Evolutionary conservation across 2,329 filamentous ascomycete genomes (phyloP), one percentile per base, ranked within the genome.

Genomic region (Botryosphaeria dothidea): DNA sequence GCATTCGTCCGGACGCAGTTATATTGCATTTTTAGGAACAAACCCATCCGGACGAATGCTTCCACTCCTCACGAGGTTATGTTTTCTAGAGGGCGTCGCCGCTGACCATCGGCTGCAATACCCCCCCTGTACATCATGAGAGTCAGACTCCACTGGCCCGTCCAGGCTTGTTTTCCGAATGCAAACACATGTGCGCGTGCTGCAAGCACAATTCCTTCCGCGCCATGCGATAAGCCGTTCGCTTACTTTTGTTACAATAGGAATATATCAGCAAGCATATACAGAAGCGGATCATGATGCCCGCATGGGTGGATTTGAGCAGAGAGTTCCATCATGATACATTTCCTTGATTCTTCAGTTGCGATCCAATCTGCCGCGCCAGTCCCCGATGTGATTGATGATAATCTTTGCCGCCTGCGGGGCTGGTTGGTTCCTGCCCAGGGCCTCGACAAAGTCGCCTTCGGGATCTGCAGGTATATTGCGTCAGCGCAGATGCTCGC

Each of bases 361-460:
- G 52, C 75, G 82, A 73, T 87, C 84, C 67, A 89, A 74, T 29
- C 82, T 82, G 57, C 84, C 83, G 74, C 84, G 86, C 89, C 89
- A 92, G 75, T 92, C 90, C 54, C 89, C 90, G 75, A 98, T 90
- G 78, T 99, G 95, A 67, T 91, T 89, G 66, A 90, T 79, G 64
- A 99, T 97, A 65, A 97, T 82, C 79, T 88, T 89, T 6, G 93
- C 91, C 1, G 90, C 95, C 72, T 92, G 87, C 68, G 95, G 90
- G 0, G 94, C 92, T 46, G 92, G 96, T 80, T 98, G 93, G 80
- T 99, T 95, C 68, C 95, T 85, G 19, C 95, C 95, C 73, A 99
- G 89, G 13, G 93, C 96, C 82, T 99, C 96, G 29, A 99, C 94
- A 78, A 99, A 99, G 77, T 99, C 93, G 21, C 94, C 94, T 71